phyloP scores from a whole-genome alignment of 768 basidiomycete species.

The Mycena galericulata region DNA sequence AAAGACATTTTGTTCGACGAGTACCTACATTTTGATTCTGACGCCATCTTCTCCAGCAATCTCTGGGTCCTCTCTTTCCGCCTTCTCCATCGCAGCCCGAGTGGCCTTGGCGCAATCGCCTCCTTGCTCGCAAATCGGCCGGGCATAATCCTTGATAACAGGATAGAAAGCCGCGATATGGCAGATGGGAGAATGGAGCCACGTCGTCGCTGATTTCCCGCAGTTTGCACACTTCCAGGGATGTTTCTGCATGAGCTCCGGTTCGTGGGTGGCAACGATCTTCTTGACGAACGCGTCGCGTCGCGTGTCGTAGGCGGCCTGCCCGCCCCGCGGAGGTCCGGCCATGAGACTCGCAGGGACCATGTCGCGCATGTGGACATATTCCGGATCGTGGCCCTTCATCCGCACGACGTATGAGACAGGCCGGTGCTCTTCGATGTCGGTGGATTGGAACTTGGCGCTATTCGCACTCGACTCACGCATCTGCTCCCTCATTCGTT shows the following conservation, averaged over 20 bases:
- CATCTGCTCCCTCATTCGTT: constrained; percentile 22
- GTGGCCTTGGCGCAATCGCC: constrained; percentile 6
- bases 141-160: constrained; percentile 28
- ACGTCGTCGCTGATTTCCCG: constrained; percentile 13
- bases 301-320: neutral
- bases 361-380: constrained; percentile 31
- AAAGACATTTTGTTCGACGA: neutral
- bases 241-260: constrained; percentile 26
- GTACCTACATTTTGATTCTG: constrained; percentile 22
- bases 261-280: constrained; percentile 20
- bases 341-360: constrained; percentile 14
- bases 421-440: constrained; percentile 24
- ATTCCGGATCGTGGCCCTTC: constrained; percentile 18
- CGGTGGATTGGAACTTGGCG: constrained; percentile 4
- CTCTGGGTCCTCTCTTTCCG: constrained; percentile 9
- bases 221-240: constrained; percentile 25
- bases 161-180: constrained; percentile 25
- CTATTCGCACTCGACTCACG: constrained; percentile 9
- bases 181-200: constrained; percentile 24
- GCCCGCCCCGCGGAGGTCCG: neutral
- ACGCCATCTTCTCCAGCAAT: constrained; percentile 14
- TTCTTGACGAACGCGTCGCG: constrained; percentile 25
- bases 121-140: constrained; percentile 22
- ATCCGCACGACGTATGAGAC: constrained; percentile 26
- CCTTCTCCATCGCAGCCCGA: constrained; percentile 19